Evolutionary conservation across 1,284 basidiomycete genomes (phyloP).

Genomic region (Limonomyces culmigenus): DNA sequence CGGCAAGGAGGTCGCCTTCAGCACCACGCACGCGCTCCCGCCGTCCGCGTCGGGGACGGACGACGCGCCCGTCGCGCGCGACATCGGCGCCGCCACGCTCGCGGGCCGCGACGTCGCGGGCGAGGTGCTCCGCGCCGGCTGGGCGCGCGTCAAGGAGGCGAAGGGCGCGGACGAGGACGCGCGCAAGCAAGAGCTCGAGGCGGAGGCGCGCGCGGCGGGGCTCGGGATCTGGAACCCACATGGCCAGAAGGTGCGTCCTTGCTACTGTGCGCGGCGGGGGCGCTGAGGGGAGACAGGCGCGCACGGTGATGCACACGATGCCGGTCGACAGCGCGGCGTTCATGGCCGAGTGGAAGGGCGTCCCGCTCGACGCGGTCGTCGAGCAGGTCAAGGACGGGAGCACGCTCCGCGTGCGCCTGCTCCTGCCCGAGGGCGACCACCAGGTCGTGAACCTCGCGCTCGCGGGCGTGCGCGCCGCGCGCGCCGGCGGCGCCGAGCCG

Average conservation of each 20-base stretch:
- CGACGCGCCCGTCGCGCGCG: constrained; percentile 45
- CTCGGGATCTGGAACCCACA: constrained; percentile 84
- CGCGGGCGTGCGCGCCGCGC: constrained; percentile 75
- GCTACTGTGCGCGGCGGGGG: too few species aligned
- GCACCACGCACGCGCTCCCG: constrained; percentile 57
- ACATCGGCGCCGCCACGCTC: constrained; percentile 61
- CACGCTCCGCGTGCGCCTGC: constrained; percentile 75
- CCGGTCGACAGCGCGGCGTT: constrained; percentile 81
- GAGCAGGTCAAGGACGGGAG: constrained; percentile 92
- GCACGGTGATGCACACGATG: constrained; percentile 73
- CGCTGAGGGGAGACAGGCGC: too few species aligned
- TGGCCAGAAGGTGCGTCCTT: constrained; percentile 53
- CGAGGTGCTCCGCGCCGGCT: constrained; percentile 73
- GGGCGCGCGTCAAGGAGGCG: constrained; percentile 84
- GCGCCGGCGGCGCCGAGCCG: constrained; percentile 53
- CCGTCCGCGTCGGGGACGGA: constrained; percentile 29
- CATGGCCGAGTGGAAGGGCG: constrained; percentile 82
- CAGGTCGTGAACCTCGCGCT: constrained; percentile 75
- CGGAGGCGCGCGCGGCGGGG: constrained; percentile 60
- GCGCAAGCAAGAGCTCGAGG: constrained; percentile 58
- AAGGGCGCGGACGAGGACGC: constrained; percentile 70
- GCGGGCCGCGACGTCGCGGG: constrained; percentile 57
- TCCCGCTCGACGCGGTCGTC: constrained; percentile 78
- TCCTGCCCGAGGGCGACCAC: constrained; percentile 79
- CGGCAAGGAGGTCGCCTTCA: constrained; percentile 78